These are phyloP conservation scores for Aspergillus avenaceus DNA, from an alignment of 495 filamentous ascomycete genomes.

Conservation along the genomic window DNA sequence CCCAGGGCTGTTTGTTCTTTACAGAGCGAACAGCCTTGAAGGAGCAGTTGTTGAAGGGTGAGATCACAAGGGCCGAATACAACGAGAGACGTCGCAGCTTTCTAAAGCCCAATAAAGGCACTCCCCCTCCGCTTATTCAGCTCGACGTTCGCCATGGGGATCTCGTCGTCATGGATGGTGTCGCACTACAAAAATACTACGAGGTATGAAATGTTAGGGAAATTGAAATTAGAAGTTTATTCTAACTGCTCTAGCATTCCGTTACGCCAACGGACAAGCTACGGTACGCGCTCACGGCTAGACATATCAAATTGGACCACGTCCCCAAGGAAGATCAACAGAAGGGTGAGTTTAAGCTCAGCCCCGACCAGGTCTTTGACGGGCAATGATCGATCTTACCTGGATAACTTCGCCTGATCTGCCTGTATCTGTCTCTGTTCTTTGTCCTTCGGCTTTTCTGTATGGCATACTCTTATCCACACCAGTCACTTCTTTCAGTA, in stretches of 20 bases:
- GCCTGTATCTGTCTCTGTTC: not conserved
- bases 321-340: conserved; percentile 12
- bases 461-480: not conserved
- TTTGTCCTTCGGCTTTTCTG: not conserved
- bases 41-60: conserved; percentile 16
- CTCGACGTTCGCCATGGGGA: conserved; percentile 68
- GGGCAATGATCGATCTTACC: conserved; percentile 21
- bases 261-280: conserved; percentile 54
- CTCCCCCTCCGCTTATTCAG: conserved; percentile 20
- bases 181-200: conserved; percentile 63
- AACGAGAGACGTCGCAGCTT: conserved; percentile 10
- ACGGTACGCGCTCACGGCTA: conserved; percentile 58
- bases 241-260: conserved; percentile 49
- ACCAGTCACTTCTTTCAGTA: not conserved
- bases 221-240: not conserved
- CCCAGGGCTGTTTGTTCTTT: conserved; percentile 36
- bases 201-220: conserved; percentile 50
- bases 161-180: conserved; percentile 78
- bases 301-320: conserved; percentile 29
- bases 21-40: conserved; percentile 35
- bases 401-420: too few species aligned
- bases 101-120: conserved; percentile 7
- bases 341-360: conserved; percentile 27
- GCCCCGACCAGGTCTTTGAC: conserved; percentile 28
- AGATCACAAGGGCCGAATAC: conserved; percentile 19